Evolutionary conservation across 208 protist genomes (phyloP).

Genomic region (Trichomonas gallinae): DNA sequence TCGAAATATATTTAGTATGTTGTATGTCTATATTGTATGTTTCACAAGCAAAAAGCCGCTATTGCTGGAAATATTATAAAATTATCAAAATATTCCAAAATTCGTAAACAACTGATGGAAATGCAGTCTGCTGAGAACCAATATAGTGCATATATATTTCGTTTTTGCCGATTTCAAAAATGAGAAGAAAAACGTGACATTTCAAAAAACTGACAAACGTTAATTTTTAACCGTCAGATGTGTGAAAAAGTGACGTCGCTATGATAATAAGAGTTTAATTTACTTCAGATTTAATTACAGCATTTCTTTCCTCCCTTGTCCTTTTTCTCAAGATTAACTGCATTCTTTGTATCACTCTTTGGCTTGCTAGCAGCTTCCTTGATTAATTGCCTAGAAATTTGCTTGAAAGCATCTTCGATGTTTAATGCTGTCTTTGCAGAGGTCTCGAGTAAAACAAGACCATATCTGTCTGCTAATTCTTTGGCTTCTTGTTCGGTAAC

Average conservation of each 20-base stretch:
- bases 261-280: no score
- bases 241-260: no score
- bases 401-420: background rate
- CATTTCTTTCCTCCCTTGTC: background rate
- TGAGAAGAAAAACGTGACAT: background rate
- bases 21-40: no score
- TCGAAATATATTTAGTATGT: no score
- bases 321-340: background rate
- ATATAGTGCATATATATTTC: no score
- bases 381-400: background rate
- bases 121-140: no score
- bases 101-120: no score
- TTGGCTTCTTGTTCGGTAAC: slow-evolving; percentile 5
- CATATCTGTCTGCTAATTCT: background rate
- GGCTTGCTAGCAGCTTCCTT: background rate
- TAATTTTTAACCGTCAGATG: background rate
- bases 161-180: no score
- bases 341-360: background rate
- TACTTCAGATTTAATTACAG: background rate
- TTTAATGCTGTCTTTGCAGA: slow-evolving; percentile 21
- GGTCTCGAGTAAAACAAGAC: slow-evolving; percentile 20
- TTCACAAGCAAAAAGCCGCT: no score
- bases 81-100: no score
- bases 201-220: background rate
- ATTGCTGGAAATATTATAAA: no score